Percentiles rank a stretch among this genome's conserved stretches.
Evolutionary conservation across 306 rosid genomes (phyloP).

Genomic region (Rubus idaeus): DNA sequence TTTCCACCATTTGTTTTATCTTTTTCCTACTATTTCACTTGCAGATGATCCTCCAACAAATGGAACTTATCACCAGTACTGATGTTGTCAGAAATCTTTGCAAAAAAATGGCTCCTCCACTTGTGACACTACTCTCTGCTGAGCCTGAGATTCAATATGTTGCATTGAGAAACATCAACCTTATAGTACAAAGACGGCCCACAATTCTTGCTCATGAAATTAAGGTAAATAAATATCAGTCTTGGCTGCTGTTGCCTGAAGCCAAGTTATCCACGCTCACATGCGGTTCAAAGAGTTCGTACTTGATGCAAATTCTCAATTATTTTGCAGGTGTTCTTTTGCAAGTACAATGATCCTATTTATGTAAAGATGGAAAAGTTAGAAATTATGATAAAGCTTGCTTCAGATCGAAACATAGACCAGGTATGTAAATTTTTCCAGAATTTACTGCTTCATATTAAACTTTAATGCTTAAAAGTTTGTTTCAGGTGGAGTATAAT

Average conservation of each 20-base stretch:
- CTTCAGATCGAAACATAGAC: conserved; percentile 95
- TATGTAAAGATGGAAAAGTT: conserved; percentile 98
- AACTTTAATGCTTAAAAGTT: background rate
- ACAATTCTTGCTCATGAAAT: conserved; percentile 99
- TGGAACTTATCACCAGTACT: conserved; percentile 96
- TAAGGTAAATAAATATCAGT: conserved; percentile 56
- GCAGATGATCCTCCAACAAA: conserved; percentile 99
- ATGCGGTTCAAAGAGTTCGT: background rate
- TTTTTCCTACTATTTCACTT: conserved; percentile 24
- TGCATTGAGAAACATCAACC: conserved; percentile 94
- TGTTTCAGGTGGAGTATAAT: background rate
- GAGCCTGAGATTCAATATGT: conserved; percentile 99
- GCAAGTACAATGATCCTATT: conserved; percentile 99
- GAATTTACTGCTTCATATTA: conserved; percentile 18
- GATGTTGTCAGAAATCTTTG: conserved; percentile 98
- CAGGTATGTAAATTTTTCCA: conserved; percentile 55
- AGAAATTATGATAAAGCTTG: conserved; percentile 98
- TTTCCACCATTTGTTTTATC: conserved; percentile 16
- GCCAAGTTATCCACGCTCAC: conserved; percentile 8
- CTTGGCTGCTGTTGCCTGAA: conserved; percentile 15
- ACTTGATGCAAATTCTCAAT: conserved; percentile 19
- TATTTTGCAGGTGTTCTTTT: conserved; percentile 81
- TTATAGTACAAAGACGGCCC: conserved; percentile 96
- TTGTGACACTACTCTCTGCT: conserved; percentile 93
- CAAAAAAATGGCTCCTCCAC: conserved; percentile 99